Evolutionary conservation across 2,329 filamentous ascomycete species (phyloP), one percentile per base, ranked within the genome.

Genomic region (Colletotrichum agaves): DNA sequence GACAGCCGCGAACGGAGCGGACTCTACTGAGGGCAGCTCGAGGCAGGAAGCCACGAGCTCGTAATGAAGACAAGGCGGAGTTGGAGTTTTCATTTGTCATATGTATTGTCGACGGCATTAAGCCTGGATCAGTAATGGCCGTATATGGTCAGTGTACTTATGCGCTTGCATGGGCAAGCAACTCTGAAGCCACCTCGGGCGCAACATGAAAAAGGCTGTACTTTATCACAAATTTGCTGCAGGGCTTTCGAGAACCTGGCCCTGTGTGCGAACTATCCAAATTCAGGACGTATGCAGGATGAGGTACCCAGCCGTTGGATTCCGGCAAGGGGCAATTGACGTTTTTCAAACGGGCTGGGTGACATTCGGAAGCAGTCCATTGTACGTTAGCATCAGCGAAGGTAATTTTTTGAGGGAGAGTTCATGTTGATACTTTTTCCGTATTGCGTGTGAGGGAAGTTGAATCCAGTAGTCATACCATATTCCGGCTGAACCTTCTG

Each of bases 1-100:
- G 8, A 71, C 76, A 21, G 70, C 75, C 8, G 64, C 73, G 46
- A 73, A 74, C 49, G 72, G 73, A 23, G 55, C 57, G 1, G 64
- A 59, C 15, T n/a, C 47, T 31, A 58, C 49, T 55, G 72, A 72
- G 5, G 74, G 73, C 5, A 58, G 44, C 61, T 61, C 57, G 12
- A 56, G 70, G 43, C 63, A 67, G 31, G 63, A 71, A 41, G 31
- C 57, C 4, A 49, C 56, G 17, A 59, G 53, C 39, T 53, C 60
- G 12, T 57, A 23, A 46, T 17, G 41, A 39, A 39, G 21, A 19
- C 6, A 44, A n/a, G 15, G 13, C 13, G 8, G 33, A 13, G 19
- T 21, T 55, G n/a, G 15, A 43, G 52, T 44, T 12, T 47, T 31
- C 8, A 55, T 31, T 39, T 41, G n/a, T 52, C n/a, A 15, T 33